Percentiles rank a stretch among this genome's conserved stretches.
Evolutionary conservation across 176 grass and related monocot genomes (phyloP).

Genomic region (Paspalum notatum): DNA sequence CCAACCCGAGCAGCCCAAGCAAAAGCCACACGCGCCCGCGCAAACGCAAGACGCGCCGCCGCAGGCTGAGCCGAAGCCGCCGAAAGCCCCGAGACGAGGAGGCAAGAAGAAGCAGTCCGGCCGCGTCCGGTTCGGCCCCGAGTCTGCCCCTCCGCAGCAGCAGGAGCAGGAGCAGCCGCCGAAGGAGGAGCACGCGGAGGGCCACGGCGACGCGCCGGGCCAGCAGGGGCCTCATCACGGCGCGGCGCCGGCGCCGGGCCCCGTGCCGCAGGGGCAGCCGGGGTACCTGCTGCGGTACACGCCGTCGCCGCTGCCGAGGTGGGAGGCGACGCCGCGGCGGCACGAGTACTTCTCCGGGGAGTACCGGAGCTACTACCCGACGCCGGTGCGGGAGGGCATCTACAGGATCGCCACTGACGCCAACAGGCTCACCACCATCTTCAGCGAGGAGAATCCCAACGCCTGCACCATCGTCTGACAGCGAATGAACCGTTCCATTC

Average conservation of each 20-base stretch:
- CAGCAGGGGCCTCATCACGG: neutral
- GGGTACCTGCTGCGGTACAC: slow-evolving; percentile 59
- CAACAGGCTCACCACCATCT: slow-evolving; percentile 90
- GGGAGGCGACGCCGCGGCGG: slow-evolving; percentile 70
- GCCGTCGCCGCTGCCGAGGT: slow-evolving; percentile 80
- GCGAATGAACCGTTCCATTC: slow-evolving; percentile 32
- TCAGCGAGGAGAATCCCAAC: slow-evolving; percentile 99
- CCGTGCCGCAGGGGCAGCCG: neutral
- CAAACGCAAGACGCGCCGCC: slow-evolving; percentile 16
- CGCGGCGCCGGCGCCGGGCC: neutral
- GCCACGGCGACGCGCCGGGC: neutral
- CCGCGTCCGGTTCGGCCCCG: slow-evolving; percentile 57
- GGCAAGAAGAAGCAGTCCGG: slow-evolving; percentile 44
- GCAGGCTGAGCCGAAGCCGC: slow-evolving; percentile 32
- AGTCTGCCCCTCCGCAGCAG: neutral
- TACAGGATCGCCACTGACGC: slow-evolving; percentile 93
- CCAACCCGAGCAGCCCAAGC: neutral
- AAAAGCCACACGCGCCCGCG: neutral
- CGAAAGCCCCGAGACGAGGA: slow-evolving; percentile 39
- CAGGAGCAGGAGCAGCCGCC: neutral
- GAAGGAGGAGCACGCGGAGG: slow-evolving; percentile 3
- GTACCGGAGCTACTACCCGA: slow-evolving; percentile 87
- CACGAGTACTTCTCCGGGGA: slow-evolving; percentile 92
- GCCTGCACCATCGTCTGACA: slow-evolving; percentile 80
- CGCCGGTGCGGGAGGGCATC: slow-evolving; percentile 92